Conservation (phyloP, 2,329 filamentous ascomycete genomes). For the Fusarium coffeatum region DNA sequence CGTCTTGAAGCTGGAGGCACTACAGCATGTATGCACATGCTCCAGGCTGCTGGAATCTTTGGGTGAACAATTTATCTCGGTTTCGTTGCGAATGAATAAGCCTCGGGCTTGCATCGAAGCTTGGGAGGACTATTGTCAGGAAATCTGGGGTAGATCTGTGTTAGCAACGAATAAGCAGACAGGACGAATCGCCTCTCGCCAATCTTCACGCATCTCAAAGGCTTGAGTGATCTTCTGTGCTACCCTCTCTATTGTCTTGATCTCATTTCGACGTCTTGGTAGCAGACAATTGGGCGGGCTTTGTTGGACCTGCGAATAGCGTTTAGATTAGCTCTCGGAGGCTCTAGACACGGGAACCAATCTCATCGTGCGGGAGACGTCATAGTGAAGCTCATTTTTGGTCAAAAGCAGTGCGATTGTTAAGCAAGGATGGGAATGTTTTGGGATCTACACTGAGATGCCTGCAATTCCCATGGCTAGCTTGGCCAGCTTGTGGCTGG, state of each 20-base stretch:
- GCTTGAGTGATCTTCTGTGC: background rate
- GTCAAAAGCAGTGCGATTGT: background rate
- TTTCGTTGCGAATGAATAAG: constrained; percentile 22
- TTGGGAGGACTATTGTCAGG: background rate
- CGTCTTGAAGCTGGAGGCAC: background rate
- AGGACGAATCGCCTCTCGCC: background rate
- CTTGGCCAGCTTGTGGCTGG: constrained; percentile 26
- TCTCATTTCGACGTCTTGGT: constrained; percentile 29
- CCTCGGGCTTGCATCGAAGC: constrained; percentile 17
- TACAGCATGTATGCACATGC: background rate
- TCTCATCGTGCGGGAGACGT: constrained; percentile 14
- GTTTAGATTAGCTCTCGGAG: constrained; percentile 22
- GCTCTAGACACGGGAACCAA: constrained; percentile 14
- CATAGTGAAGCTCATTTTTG: constrained; percentile 19
- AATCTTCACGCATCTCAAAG: constrained; percentile 9
- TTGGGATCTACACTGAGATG: constrained; percentile 17
- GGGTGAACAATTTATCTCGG: constrained; percentile 6
- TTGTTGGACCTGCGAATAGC: constrained; percentile 10
- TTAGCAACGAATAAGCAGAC: constrained; percentile 25
- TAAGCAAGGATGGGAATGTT: constrained; percentile 33
- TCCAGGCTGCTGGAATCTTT: constrained; percentile 2
- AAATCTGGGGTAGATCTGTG: constrained; percentile 28
- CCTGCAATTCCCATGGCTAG: constrained; percentile 25
- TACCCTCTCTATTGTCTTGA: constrained; percentile 6
- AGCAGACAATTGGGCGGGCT: background rate